Base-by-base conservation (phyloP, 768 basidiomycete species). In the Podaxis sp. region DNA sequence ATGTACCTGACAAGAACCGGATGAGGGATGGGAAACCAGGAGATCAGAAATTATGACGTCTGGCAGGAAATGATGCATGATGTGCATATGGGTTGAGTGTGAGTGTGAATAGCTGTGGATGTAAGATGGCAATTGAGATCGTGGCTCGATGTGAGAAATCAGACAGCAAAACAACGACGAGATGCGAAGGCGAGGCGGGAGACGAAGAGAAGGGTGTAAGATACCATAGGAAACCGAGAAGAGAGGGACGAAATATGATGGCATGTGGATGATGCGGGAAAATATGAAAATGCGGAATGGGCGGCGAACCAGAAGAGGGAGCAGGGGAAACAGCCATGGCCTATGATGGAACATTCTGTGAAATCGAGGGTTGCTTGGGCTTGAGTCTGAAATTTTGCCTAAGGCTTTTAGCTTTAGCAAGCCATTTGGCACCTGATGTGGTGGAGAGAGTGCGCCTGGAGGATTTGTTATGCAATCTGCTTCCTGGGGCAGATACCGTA, bases 401-500 rank as follows among this genome's bases (percentile, higher is more conserved):
- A 36, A 55, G 36, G 41, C 41, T 61, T 55, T 55, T 61, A 27
- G 53, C 60, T 33, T 29, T 54, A 13, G 52, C 53, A 15, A 61
- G 29, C 60, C 60, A 61, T 25, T 55, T 49, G 53, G 27, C 53
- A 46, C 41, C 46, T 29, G 54, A 40, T n/a, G 40, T 19, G 43
- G 27, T 25, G 43, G 52, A 36, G 15, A 52, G 58, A 33, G 53
- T 36, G 53, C 43, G 60, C 52, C 53, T 60, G 17, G 59, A 60
- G 17, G 37, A 19, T 36, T 40, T 52, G 50, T 51, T 61, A 36
- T 55, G 40, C 1, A 61, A n/a, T 12, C 36, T 46, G 29, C 53
- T 55, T 36, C 60, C 60, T 22, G 52, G 60, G n/a, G 61, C 54
- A 40, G 61, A 56, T 38, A 62, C 61, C 11, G 61, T 62, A 17